These are phyloP conservation scores for Sonneratia alba DNA, from an alignment of 345 rosid genomes.

Conservation along the genomic window DNA sequence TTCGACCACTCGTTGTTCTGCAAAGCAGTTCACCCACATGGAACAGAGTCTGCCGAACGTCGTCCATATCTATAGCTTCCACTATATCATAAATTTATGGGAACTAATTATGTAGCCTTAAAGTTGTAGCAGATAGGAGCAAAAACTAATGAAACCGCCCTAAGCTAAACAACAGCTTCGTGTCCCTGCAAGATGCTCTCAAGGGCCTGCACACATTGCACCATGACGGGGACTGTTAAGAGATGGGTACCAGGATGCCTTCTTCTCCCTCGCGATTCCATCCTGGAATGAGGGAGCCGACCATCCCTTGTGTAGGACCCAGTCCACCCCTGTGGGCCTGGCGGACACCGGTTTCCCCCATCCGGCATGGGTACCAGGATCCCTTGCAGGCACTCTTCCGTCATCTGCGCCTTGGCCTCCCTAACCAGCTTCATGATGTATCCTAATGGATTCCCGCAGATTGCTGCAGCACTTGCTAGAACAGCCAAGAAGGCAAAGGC, in stretches of 20 bases:
- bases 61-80: no score
- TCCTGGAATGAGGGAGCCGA: neutral
- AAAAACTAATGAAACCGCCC: no score
- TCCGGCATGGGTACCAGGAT: conserved; percentile 11
- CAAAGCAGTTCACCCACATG: no score
- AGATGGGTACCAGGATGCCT: neutral
- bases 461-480: conserved; percentile 24
- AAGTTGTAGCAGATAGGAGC: neutral
- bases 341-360: conserved; percentile 49
- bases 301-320: neutral
- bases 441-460: conserved; percentile 32
- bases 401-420: conserved; percentile 31
- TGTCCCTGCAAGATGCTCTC: neutral
- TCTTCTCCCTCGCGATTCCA: neutral
- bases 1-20: no score
- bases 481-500: conserved; percentile 30
- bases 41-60: no score
- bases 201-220: neutral
- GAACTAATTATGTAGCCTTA: neutral
- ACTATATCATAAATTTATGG: no score
- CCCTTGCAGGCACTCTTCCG: conserved; percentile 37
- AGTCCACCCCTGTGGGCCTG: neutral
- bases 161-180: neutral
- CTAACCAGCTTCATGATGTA: conserved; percentile 35
- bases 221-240: neutral